Percentiles rank a stretch among this genome's conserved stretches.
These are phyloP conservation scores for Penicillium verhagenii DNA, from an alignment of 495 filamentous ascomycete genomes.

Conservation along the genomic window DNA sequence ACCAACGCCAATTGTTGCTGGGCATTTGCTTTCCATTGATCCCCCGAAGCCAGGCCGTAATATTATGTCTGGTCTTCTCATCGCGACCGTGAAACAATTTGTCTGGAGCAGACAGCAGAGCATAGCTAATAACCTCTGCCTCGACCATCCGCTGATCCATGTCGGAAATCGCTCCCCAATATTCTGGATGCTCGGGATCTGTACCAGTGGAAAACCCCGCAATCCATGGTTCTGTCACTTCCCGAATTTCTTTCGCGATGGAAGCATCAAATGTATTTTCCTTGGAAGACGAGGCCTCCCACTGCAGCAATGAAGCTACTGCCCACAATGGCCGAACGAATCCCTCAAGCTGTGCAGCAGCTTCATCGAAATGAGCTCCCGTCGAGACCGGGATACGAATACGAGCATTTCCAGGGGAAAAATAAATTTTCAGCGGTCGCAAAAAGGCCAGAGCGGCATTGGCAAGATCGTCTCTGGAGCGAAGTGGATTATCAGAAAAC, in stretches of 20 bases:
- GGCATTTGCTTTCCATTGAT: constrained; percentile 22
- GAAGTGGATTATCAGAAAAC: constrained; percentile 12
- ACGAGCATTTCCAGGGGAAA: constrained; percentile 10
- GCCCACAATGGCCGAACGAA: constrained; percentile 24
- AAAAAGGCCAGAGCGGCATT: constrained; percentile 14
- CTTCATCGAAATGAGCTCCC: constrained; percentile 20
- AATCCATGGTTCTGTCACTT: constrained; percentile 19
- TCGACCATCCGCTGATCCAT: constrained; percentile 29
- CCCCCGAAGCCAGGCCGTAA: constrained; percentile 20
- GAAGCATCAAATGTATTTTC: background rate
- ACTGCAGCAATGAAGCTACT: constrained; percentile 11
- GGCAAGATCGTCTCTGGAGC: constrained; percentile 13
- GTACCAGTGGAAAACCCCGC: constrained; percentile 13
- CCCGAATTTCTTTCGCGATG: background rate
- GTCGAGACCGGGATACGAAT: constrained; percentile 20
- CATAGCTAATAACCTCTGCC: constrained; percentile 21
- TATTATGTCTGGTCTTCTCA: constrained; percentile 8
- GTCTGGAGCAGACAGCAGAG: constrained; percentile 14
- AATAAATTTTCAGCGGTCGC: constrained; percentile 12
- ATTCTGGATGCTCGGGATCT: constrained; percentile 20
- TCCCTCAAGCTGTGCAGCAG: constrained; percentile 22
- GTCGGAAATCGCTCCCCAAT: constrained; percentile 23
- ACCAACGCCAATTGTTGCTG: constrained; percentile 27
- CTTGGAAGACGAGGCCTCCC: background rate
- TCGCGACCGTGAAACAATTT: constrained; percentile 5